Percentiles rank a stretch among this genome's conserved stretches.
These are phyloP conservation scores for Megacollybia marginata DNA, from an alignment of 768 basidiomycete genomes.

Conservation along the genomic window DNA sequence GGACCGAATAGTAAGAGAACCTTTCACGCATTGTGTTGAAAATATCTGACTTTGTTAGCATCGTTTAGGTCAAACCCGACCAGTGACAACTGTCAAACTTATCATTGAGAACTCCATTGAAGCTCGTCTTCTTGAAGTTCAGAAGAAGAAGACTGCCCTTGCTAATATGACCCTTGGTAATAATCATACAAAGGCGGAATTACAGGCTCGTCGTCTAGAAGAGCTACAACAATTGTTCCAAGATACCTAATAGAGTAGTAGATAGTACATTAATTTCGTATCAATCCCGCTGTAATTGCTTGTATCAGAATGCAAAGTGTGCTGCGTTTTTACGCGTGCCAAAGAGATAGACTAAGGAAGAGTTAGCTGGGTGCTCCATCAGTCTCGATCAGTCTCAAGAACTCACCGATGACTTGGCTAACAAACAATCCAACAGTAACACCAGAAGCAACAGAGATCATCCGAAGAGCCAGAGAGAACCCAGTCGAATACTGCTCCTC, in stretches of 20 bases:
- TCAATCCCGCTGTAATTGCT: neutral
- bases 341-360: conserved; percentile 54
- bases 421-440: conserved; percentile 82
- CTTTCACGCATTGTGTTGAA: neutral
- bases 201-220: conserved; percentile 81
- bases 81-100: conserved; percentile 86
- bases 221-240: conserved; percentile 74
- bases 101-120: conserved; percentile 96
- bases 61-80: conserved; percentile 89
- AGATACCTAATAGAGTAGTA: neutral
- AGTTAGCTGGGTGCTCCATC: neutral
- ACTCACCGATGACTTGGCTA: conserved; percentile 57
- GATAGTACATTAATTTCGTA: neutral
- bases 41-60: conserved; percentile 45
- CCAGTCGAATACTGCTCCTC: conserved; percentile 69
- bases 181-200: conserved; percentile 80
- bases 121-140: conserved; percentile 84
- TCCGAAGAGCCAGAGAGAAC: conserved; percentile 71
- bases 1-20: conserved; percentile 79
- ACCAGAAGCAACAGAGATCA: conserved; percentile 81
- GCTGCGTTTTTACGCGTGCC: conserved; percentile 67
- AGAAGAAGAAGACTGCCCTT: conserved; percentile 88
- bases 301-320: conserved; percentile 62
- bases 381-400: neutral
- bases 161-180: conserved; percentile 87